Percentiles rank a stretch among this genome's conserved stretches.
phyloP scores from a whole-genome alignment of 2,329 filamentous ascomycete species.

The Eutypa lata region DNA sequence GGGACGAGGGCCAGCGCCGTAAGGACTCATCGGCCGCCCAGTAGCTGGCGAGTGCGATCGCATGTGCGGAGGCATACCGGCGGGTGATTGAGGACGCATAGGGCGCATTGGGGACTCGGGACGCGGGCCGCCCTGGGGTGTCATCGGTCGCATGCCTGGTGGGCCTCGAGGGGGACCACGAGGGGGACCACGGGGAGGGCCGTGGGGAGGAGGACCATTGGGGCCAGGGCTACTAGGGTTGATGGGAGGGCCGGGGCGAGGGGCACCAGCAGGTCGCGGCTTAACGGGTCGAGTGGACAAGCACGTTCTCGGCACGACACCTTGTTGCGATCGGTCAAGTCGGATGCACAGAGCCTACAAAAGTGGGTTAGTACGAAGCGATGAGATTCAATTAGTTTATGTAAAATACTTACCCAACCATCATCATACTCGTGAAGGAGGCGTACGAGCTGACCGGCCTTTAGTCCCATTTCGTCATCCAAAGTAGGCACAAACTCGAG shows the following conservation, averaged over 20 bases:
- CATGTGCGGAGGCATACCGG: constrained; percentile 20
- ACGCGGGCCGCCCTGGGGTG: constrained; percentile 34
- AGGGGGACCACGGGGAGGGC: constrained; percentile 20
- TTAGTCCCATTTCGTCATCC: constrained; percentile 84
- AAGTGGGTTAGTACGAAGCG: constrained; percentile 25
- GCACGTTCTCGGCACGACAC: constrained; percentile 90
- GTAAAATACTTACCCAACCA: constrained; percentile 74
- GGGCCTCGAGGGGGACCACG: constrained; percentile 26
- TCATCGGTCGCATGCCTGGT: constrained; percentile 36
- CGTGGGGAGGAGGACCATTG: constrained; percentile 23
- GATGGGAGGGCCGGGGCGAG: constrained; percentile 51
- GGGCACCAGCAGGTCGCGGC: constrained; percentile 58
- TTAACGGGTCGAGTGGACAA: constrained; percentile 89
- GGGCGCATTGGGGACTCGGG: constrained; percentile 34
- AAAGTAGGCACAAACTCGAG: constrained; percentile 91
- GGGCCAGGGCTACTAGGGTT: constrained; percentile 35
- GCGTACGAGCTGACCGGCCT: constrained; percentile 78
- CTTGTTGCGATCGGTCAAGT: constrained; percentile 86
- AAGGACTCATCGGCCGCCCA: constrained; percentile 28
- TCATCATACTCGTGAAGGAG: constrained; percentile 96
- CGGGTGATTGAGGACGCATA: constrained; percentile 28
- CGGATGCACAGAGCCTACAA: constrained; percentile 82
- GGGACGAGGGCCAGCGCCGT: constrained; percentile 13
- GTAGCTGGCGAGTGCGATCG: constrained; percentile 37
- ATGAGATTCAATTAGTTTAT: not conserved